These are phyloP conservation scores for Thuidium tamariscinum DNA, from an alignment of 225 moss, liverwort and hornwort species.

Conservation along the genomic window DNA sequence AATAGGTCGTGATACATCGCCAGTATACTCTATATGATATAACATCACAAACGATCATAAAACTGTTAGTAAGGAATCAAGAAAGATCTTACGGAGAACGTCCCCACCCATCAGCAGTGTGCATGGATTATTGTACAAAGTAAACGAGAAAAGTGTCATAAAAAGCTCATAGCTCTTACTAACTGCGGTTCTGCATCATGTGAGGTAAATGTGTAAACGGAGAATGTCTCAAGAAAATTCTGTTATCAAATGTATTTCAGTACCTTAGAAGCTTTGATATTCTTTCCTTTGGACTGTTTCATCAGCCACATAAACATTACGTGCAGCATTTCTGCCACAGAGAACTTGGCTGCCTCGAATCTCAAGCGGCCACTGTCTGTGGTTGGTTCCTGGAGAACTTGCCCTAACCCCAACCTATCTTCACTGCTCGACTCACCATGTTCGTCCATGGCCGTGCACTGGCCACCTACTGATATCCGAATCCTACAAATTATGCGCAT, in stretches of 20 bases:
- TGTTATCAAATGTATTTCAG: background rate
- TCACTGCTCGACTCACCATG: constrained; percentile 8
- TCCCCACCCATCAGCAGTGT: background rate
- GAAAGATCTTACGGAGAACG: background rate
- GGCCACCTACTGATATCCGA: constrained; percentile 39
- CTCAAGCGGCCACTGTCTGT: constrained; percentile 8
- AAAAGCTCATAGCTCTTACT: background rate
- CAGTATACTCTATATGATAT: constrained; percentile 18
- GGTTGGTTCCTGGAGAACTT: background rate
- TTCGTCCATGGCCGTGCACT: constrained; percentile 25
- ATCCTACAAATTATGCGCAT: constrained; percentile 8
- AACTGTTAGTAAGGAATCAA: background rate
- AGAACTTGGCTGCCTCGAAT: background rate
- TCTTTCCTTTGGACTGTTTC: constrained; percentile 38
- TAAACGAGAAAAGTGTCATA: background rate
- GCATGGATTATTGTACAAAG: background rate
- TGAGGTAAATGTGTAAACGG: background rate
- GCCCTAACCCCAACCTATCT: background rate
- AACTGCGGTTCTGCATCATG: background rate
- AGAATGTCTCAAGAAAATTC: background rate
- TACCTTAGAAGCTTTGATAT: constrained; percentile 49
- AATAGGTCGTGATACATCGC: constrained; percentile 71
- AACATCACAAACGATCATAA: background rate
- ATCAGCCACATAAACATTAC: constrained; percentile 26
- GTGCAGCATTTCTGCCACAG: constrained; percentile 17